Percentiles rank a stretch among this genome's conserved stretches.
phyloP scores from a whole-genome alignment of 116 monocot genomes.

The Dioscorea cayenensis region DNA sequence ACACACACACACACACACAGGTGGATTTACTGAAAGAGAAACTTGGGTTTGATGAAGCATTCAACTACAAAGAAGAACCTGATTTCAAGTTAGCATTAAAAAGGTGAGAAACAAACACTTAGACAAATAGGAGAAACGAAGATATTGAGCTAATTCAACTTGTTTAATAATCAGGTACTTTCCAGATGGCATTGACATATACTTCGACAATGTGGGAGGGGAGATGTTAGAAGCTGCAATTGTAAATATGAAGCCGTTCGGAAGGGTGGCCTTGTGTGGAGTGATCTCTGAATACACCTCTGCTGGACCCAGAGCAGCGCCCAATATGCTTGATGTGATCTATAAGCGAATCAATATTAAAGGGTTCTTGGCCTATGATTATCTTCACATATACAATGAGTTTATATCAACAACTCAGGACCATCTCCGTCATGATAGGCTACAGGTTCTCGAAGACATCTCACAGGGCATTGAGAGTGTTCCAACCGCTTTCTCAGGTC shows the following conservation, averaged over 20 bases:
- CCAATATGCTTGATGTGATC: conserved; percentile 26
- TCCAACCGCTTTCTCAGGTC: conserved; percentile 23
- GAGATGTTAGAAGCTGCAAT: conserved; percentile 38
- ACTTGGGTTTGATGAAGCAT: conserved; percentile 45
- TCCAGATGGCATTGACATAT: conserved; percentile 42
- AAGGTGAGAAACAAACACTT: conserved; percentile 13
- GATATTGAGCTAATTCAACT: neutral
- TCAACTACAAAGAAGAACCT: conserved; percentile 51
- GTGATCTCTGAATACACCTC: conserved; percentile 33
- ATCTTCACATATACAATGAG: conserved; percentile 2
- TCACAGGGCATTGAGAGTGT: conserved; percentile 31
- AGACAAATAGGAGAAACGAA: neutral
- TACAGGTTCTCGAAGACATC: conserved; percentile 36
- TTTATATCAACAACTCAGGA: conserved; percentile 14
- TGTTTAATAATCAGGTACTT: conserved; percentile 25
- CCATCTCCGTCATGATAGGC: conserved; percentile 15
- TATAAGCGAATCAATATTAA: conserved; percentile 30
- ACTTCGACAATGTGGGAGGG: conserved; percentile 26
- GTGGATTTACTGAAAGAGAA: conserved; percentile 36
- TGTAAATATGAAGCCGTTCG: conserved; percentile 36
- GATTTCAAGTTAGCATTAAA: conserved; percentile 38
- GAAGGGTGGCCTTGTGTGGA: conserved; percentile 36
- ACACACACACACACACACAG: neutral
- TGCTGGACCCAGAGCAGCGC: conserved; percentile 5
- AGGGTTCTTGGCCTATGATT: conserved; percentile 29